Evolutionary conservation across 108 stramenopile genomes (phyloP).

Genomic region (Nannochloropsis gaditana): DNA sequence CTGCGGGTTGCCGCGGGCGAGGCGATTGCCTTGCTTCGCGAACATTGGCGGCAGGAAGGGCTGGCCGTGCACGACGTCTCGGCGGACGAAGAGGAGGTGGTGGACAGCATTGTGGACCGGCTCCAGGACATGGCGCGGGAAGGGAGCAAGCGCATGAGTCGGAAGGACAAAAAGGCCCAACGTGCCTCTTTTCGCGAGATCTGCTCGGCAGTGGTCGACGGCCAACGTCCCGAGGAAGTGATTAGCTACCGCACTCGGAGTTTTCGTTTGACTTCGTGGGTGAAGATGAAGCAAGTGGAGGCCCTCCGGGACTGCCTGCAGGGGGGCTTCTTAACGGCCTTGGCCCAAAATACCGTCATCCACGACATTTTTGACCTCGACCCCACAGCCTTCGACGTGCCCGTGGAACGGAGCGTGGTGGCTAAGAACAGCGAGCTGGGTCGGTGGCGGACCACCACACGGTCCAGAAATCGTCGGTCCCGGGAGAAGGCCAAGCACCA

Average conservation of each 20-base stretch:
- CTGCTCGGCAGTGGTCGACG: conserved; percentile 38
- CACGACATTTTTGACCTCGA: neutral
- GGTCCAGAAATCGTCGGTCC: conserved; percentile 18
- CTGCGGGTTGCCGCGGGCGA: conserved; percentile 40
- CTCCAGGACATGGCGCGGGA: conserved; percentile 25
- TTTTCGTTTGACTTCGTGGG: conserved; percentile 36
- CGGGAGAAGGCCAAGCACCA: neutral
- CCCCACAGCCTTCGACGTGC: conserved; percentile 15
- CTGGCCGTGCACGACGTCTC: conserved; percentile 23
- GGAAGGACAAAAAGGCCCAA: conserved; percentile 40
- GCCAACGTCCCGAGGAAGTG: conserved; percentile 40
- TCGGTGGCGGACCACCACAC: conserved; percentile 36
- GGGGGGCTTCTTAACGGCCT: conserved; percentile 36
- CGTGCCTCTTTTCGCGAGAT: conserved; percentile 39
- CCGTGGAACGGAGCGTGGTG: conserved; percentile 30
- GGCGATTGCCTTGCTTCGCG: conserved; percentile 38
- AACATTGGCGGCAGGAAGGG: conserved; percentile 22
- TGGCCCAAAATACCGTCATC: neutral
- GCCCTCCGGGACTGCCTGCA: conserved; percentile 45
- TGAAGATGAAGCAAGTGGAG: conserved; percentile 45
- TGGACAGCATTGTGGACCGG: conserved; percentile 27
- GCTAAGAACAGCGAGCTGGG: conserved; percentile 36
- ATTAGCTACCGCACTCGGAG: conserved; percentile 39
- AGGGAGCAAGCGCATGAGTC: conserved; percentile 28
- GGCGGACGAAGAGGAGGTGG: conserved; percentile 32